These are phyloP conservation scores for Cordyceps javanica DNA, from an alignment of 2,329 filamentous ascomycete genomes.

Conservation along the genomic window DNA sequence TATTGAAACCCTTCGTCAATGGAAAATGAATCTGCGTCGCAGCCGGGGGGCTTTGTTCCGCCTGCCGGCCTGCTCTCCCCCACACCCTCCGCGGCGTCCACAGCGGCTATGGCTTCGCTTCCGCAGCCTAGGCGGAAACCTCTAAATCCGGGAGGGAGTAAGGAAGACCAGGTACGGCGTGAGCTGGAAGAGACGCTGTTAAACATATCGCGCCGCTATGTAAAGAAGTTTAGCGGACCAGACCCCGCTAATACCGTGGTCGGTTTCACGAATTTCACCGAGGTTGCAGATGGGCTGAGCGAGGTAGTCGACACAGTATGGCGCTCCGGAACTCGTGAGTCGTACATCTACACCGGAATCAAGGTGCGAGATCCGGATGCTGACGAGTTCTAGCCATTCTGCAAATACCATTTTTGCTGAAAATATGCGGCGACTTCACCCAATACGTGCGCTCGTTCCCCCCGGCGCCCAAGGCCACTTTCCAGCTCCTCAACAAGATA, in stretches of 20 bases:
- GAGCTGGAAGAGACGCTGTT: constrained; percentile 49
- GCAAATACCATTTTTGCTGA: constrained; percentile 79
- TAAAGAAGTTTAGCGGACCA: constrained; percentile 49
- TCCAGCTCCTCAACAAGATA: constrained; percentile 67
- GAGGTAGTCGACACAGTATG: constrained; percentile 73
- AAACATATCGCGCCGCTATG: constrained; percentile 50
- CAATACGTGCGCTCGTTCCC: constrained; percentile 69
- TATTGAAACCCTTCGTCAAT: constrained; percentile 14
- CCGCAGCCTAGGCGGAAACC: constrained; percentile 50
- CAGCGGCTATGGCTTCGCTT: constrained; percentile 33
- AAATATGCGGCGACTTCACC: constrained; percentile 65
- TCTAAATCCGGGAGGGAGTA: constrained; percentile 49
- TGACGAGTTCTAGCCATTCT: constrained; percentile 52
- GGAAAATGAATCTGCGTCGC: constrained; percentile 18
- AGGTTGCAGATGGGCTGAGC: constrained; percentile 70
- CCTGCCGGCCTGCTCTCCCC: constrained; percentile 45
- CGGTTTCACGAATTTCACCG: constrained; percentile 56
- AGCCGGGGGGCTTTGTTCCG: constrained; percentile 48
- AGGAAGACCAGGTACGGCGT: constrained; percentile 54
- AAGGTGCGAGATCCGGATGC: background rate
- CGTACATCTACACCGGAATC: background rate
- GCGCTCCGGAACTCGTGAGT: constrained; percentile 78
- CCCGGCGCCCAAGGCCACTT: constrained; percentile 54
- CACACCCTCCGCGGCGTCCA: constrained; percentile 44
- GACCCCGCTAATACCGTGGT: constrained; percentile 41